A percentile compares a stretch with the other conserved stretches of the same genome.
phyloP scores from a whole-genome alignment of 2,329 filamentous ascomycete species.

The Neurospora sp. region DNA sequence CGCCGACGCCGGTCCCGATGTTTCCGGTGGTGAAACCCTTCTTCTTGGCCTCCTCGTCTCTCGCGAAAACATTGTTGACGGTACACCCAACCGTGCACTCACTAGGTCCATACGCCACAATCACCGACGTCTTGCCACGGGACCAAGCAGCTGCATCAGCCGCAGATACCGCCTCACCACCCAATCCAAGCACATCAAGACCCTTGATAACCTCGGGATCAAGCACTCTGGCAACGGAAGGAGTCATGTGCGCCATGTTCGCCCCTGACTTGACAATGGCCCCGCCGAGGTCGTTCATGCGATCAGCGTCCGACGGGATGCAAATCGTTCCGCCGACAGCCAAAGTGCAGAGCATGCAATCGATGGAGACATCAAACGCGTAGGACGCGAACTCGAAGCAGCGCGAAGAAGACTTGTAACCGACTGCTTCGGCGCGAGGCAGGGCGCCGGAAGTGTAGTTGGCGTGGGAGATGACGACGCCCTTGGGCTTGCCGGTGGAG shows the following conservation, averaged over 20 bases:
- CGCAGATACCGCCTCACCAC: conserved; percentile 42
- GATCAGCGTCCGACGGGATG: conserved; percentile 42
- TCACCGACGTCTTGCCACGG: conserved; percentile 27
- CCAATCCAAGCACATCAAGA: conserved; percentile 36
- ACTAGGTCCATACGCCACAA: conserved; percentile 41
- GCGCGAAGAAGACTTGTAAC: conserved; percentile 23
- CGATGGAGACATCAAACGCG: conserved; percentile 32
- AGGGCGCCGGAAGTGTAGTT: conserved; percentile 18
- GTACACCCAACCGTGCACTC: conserved; percentile 34
- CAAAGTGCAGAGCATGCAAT: conserved; percentile 30
- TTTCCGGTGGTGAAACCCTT: conserved; percentile 4
- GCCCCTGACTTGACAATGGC: conserved; percentile 17
- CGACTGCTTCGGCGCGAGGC: conserved; percentile 35
- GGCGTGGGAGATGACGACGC: conserved; percentile 30
- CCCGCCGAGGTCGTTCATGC: conserved; percentile 29
- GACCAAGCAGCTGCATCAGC: conserved; percentile 39
- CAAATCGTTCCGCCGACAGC: conserved; percentile 30
- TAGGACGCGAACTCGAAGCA: conserved; percentile 24
- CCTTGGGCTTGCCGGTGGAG: conserved; percentile 46
- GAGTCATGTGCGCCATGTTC: conserved; percentile 40
- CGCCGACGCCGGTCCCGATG: conserved; percentile 12
- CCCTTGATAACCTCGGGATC: conserved; percentile 35
- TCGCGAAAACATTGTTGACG: conserved; percentile 2
- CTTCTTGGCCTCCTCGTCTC: neutral
- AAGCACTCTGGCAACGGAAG: conserved; percentile 36